A percentile compares a stretch with the other conserved stretches of the same genome.
Conservation (phyloP, 371 early-diverging fungal species). For the Mucor lusitanicus region DNA sequence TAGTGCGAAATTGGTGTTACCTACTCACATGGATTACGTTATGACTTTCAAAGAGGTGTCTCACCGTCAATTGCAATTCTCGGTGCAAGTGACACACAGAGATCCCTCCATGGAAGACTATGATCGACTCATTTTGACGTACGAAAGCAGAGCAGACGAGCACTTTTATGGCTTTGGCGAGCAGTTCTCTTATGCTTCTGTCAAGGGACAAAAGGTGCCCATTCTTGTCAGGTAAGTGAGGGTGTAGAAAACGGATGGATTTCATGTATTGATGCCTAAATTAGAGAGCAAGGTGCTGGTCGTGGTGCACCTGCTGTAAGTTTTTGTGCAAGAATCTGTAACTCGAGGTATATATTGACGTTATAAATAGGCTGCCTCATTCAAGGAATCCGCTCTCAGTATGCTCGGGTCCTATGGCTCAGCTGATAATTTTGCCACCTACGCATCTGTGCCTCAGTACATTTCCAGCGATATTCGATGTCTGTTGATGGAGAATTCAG, state of each 20-base stretch:
- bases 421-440: constrained; percentile 38
- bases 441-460: constrained; percentile 53
- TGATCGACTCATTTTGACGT: constrained; percentile 29
- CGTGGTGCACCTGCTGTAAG: constrained; percentile 37
- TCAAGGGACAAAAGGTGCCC: constrained; percentile 56
- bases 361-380: constrained; percentile 19
- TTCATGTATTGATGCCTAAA: neutral
- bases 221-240: constrained; percentile 33
- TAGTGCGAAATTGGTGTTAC: constrained; percentile 30
- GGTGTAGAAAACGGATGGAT: too few relatives aligned
- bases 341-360: neutral
- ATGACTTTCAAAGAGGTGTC: constrained; percentile 34
- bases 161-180: constrained; percentile 57
- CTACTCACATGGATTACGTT: constrained; percentile 33
- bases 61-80: constrained; percentile 35
- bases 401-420: constrained; percentile 30
- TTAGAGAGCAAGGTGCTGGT: constrained; percentile 44
- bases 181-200: constrained; percentile 33
- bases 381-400: constrained; percentile 36
- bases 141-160: constrained; percentile 36
- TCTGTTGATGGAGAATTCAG: constrained; percentile 51
- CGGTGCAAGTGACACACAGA: constrained; percentile 21
- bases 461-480: constrained; percentile 47
- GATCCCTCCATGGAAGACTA: constrained; percentile 34
- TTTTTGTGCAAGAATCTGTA: neutral